These are phyloP conservation scores for Alternaria triticina DNA, from an alignment of 2,329 filamentous ascomycete genomes.

Conservation along the genomic window DNA sequence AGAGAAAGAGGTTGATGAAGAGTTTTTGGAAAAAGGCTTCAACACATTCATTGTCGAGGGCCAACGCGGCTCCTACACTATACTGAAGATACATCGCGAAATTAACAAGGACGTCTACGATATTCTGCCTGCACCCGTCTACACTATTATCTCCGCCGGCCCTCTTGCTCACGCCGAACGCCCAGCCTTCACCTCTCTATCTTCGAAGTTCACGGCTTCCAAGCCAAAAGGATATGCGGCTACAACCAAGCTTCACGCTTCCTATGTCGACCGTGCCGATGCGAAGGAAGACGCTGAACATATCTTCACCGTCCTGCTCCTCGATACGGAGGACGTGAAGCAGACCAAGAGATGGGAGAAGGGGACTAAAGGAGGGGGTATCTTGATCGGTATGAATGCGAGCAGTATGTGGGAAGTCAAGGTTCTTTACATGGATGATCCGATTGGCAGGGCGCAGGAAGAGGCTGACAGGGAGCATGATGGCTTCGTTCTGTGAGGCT, in stretches of 20 bases:
- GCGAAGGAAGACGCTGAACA: slow-evolving; percentile 16
- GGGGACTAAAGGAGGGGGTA: slow-evolving; percentile 8
- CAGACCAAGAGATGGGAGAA: slow-evolving; percentile 17
- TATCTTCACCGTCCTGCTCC: slow-evolving; percentile 19
- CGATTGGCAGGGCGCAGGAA: slow-evolving; percentile 18
- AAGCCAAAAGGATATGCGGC: slow-evolving; percentile 8
- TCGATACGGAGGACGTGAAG: slow-evolving; percentile 4
- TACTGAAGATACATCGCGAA: slow-evolving; percentile 18
- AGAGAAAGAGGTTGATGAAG: neutral
- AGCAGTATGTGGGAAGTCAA: slow-evolving; percentile 25
- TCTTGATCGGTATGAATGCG: slow-evolving; percentile 24
- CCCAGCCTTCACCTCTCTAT: neutral
- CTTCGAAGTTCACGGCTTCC: neutral
- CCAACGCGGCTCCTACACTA: slow-evolving; percentile 19
- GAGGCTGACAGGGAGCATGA: slow-evolving; percentile 1
- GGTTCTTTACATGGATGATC: slow-evolving; percentile 26
- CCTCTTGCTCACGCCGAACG: slow-evolving; percentile 11
- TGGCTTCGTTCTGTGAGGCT: neutral
- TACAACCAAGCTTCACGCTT: slow-evolving; percentile 8
- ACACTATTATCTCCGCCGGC: slow-evolving; percentile 21
- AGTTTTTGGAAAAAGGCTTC: slow-evolving; percentile 16
- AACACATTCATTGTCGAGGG: slow-evolving; percentile 20
- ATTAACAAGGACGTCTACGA: slow-evolving; percentile 12
- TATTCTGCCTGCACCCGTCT: slow-evolving; percentile 21
- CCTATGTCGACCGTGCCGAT: slow-evolving; percentile 4